Evolutionary conservation across 495 filamentous ascomycete genomes (phyloP), one percentile per base, ranked within the genome.

Genomic region (Neurospora discreta): DNA sequence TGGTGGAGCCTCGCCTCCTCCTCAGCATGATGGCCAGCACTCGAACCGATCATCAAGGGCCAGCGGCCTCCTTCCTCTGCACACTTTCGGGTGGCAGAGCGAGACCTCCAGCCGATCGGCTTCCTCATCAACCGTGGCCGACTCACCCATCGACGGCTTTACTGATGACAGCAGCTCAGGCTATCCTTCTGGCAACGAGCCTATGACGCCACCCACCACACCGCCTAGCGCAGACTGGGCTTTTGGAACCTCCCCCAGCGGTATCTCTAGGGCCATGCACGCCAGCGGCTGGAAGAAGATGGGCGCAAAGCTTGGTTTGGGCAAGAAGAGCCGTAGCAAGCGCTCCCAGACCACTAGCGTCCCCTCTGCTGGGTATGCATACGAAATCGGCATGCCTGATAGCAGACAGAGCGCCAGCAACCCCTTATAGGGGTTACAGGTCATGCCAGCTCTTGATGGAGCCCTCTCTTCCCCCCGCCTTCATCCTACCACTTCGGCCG

Each of bases 151-250:
- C 72, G 79, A 39, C 65, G 74, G 80, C 60, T 75, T 85, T 71
- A 84, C 80, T 11, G 87, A 85, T 72, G 87, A 88, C 72, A 87
- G 83, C 71, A 84, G 83, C 58, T 83, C 86, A 23, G 81, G 82
- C 36, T 89, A 88, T 11, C 84, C 86, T 39, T 77, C 84, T 6
- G 80, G 74, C 13, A 77, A 81, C 65, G 91, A 92, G 74, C 92
- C 90, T 0, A 93, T 95, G 90, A 97, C 93, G n/a, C 93, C 93
- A 18, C 93, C 93, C 3, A 94, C 89, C 9, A 95, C 93, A 6
- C 93, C 93, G 10, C 93, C 93, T 7, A 91, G 89, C 26, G 85
- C 84, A 0, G 84, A 89, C 82, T 87, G 78, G 84, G 87, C 79
- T 73, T 87, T 80, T 80, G 82, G 75, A 75, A 83, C 79, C 73